Percentiles rank a stretch among this genome's conserved stretches.
These are phyloP conservation scores for Physcomitrium patens DNA, from an alignment of 225 moss, liverwort and hornwort species.

Conservation along the genomic window DNA sequence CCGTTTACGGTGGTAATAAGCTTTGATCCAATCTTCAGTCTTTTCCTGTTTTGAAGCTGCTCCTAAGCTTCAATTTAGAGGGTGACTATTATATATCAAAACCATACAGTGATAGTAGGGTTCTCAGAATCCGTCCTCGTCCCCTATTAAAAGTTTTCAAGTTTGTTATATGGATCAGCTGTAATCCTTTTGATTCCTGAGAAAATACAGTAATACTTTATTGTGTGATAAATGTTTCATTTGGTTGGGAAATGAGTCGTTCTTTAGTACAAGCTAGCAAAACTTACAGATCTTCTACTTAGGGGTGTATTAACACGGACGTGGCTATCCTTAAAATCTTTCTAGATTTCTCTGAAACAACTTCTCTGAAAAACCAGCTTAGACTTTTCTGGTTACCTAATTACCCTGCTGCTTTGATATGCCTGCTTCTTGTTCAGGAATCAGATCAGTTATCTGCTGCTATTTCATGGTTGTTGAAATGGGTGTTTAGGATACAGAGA, in stretches of 20 bases:
- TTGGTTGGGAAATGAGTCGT: background rate
- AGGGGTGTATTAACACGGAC: background rate
- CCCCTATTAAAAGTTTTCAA: background rate
- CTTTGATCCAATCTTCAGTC: background rate
- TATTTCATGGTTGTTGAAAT: too few relatives aligned
- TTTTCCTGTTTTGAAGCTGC: constrained; percentile 4
- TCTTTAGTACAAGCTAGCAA: background rate
- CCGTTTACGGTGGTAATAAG: constrained; percentile 11
- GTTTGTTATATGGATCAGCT: background rate
- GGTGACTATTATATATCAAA: constrained; percentile 1
- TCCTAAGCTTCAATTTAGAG: constrained; percentile 17
- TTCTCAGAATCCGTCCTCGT: background rate
- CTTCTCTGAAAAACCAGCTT: too few relatives aligned
- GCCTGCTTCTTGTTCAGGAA: too few relatives aligned
- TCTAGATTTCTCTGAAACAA: too few relatives aligned
- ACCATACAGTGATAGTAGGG: background rate
- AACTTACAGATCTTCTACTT: background rate
- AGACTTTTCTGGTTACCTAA: too few relatives aligned
- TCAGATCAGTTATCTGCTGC: too few relatives aligned
- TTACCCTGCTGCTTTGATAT: too few relatives aligned
- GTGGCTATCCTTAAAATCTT: too few relatives aligned
- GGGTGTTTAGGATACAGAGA: too few relatives aligned
- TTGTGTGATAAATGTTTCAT: background rate
- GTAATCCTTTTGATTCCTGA: constrained; percentile 4
- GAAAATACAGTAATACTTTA: constrained; percentile 10